Evolutionary conservation across 2,329 filamentous ascomycete genomes (phyloP).

Genomic region (Trichoderma afroharzianum): DNA sequence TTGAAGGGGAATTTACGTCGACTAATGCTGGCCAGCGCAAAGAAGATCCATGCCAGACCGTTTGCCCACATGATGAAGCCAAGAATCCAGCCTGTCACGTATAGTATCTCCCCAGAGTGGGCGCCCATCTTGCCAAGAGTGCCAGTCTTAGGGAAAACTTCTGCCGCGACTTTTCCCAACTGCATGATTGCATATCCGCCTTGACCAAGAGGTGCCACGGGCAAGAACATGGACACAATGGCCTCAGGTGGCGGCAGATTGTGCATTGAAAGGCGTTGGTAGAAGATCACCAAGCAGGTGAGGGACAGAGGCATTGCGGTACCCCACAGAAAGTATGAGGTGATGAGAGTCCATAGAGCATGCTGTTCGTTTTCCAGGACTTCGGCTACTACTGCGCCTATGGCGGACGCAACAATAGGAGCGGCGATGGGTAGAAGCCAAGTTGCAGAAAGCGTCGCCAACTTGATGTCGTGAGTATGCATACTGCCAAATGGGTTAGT

Average conservation of each 20-base stretch:
- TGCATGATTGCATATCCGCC: constrained; percentile 8
- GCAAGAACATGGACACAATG: not conserved
- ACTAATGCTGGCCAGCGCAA: not conserved
- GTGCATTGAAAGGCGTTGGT: not conserved
- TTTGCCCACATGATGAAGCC: constrained; percentile 8
- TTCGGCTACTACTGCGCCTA: not conserved
- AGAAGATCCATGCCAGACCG: not conserved
- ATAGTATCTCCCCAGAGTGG: not conserved
- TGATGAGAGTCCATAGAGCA: constrained; percentile 8
- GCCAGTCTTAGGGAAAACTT: not conserved
- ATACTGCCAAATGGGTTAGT: not conserved
- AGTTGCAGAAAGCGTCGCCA: not conserved
- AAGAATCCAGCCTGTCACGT: not conserved
- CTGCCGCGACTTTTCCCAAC: not conserved
- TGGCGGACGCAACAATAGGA: not conserved
- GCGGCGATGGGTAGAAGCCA: constrained; percentile 3
- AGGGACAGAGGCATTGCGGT: constrained; percentile 3
- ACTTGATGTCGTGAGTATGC: not conserved
- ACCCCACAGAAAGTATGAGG: not conserved
- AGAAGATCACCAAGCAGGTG: not conserved
- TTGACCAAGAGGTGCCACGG: not conserved
- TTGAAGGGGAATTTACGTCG: not conserved
- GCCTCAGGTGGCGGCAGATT: not conserved
- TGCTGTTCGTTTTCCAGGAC: not conserved
- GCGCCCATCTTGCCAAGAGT: not conserved